Percentiles rank a stretch among this genome's conserved stretches.
phyloP scores from a whole-genome alignment of 1,284 basidiomycete species.

The Malassezia yamatoensis region DNA sequence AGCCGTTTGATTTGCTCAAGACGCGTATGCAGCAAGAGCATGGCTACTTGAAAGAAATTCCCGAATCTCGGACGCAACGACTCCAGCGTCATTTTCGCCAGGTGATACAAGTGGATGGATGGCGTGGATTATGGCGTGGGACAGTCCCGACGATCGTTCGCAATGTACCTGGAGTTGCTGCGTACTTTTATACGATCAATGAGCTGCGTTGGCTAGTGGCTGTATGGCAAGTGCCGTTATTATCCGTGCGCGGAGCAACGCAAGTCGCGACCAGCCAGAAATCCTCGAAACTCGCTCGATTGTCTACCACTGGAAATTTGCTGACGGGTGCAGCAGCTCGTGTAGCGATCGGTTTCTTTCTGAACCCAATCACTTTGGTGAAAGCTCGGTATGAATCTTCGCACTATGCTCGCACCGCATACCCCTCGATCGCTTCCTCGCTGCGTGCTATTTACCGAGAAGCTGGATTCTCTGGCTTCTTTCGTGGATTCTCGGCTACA shows the following conservation, averaged over 20 bases:
- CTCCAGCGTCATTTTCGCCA: constrained; percentile 6
- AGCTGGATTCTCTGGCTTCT: constrained; percentile 67
- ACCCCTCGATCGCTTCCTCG: constrained; percentile 28
- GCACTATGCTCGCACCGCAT: constrained; percentile 33
- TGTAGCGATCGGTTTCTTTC: constrained; percentile 70
- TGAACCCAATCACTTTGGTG: constrained; percentile 87
- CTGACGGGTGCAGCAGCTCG: constrained; percentile 77
- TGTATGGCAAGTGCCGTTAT: constrained; percentile 26
- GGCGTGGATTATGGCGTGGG: constrained; percentile 39
- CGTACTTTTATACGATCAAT: constrained; percentile 45
- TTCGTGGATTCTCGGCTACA: constrained; percentile 79
- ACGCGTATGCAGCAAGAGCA: constrained; percentile 41
- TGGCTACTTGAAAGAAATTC: not conserved
- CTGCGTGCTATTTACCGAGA: constrained; percentile 54
- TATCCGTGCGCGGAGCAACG: constrained; percentile 62
- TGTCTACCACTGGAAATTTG: constrained; percentile 72
- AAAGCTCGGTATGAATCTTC: constrained; percentile 78
- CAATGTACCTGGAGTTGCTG: constrained; percentile 45
- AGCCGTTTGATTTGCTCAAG: constrained; percentile 46
- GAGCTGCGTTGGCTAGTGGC: constrained; percentile 32
- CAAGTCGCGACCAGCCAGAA: constrained; percentile 72
- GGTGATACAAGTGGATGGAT: constrained; percentile 20
- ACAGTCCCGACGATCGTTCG: constrained; percentile 41
- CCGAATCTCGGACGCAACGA: constrained; percentile 3
- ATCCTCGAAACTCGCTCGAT: constrained; percentile 50